A percentile compares a stretch with the other conserved stretches of the same genome.
phyloP scores from a whole-genome alignment of 148 eudicot species.

The Polygonum aviculare region DNA sequence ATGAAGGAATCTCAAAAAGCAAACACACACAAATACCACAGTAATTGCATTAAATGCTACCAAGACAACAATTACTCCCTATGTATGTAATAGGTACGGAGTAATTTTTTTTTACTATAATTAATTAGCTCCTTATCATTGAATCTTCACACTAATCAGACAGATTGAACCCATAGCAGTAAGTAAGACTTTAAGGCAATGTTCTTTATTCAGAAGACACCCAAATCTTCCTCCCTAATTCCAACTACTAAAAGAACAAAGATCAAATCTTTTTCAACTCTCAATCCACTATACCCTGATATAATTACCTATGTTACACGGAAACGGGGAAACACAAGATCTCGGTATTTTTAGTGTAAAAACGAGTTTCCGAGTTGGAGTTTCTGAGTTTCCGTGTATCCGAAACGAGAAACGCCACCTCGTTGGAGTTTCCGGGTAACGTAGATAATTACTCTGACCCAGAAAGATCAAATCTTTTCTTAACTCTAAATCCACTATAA shows the following conservation, averaged over 20 bases:
- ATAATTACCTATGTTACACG: neutral
- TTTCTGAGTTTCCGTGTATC: no score
- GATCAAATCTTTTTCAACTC: neutral
- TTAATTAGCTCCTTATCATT: neutral
- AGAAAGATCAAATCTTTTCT: no score
- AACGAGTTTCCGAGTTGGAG: no score
- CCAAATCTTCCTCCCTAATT: neutral
- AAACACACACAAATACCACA: neutral
- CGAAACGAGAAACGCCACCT: no score
- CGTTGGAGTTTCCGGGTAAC: no score
- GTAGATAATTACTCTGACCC: no score
- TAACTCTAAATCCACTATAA: no score
- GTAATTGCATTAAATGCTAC: conserved; percentile 7
- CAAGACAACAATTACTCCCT: neutral
- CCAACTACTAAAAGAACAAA: neutral
- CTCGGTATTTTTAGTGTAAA: no score
- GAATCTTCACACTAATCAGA: neutral
- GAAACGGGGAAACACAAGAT: no score
- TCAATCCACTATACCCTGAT: neutral
- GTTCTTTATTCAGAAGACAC: neutral
- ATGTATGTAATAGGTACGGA: no score
- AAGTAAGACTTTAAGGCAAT: neutral
- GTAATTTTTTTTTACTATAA: no score
- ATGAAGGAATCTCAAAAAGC: conserved; percentile 2
- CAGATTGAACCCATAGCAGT: neutral